These are phyloP conservation scores for Aspergillus felis DNA, from an alignment of 2,329 filamentous ascomycete genomes.

Conservation along the genomic window DNA sequence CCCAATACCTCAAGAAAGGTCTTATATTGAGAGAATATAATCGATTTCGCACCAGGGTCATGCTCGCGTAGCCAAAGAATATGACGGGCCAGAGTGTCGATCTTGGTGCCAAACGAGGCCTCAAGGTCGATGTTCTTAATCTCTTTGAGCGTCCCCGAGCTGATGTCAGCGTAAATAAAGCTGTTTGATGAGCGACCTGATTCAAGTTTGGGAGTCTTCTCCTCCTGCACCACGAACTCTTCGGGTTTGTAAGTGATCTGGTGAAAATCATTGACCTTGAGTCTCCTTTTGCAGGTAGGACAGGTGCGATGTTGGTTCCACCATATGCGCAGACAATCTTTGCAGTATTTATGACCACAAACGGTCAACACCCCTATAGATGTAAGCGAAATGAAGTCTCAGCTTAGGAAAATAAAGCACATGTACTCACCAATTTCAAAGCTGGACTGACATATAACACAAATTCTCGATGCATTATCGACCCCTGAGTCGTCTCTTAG, in stretches of 20 bases:
- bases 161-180: constrained; percentile 74
- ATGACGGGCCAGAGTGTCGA: constrained; percentile 78
- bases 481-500: constrained; percentile 59
- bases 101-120: constrained; percentile 78
- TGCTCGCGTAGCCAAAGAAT: constrained; percentile 78
- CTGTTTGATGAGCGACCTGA: constrained; percentile 33
- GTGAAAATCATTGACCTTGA: constrained; percentile 68
- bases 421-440: constrained; percentile 68
- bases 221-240: constrained; percentile 64
- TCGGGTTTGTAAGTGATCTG: constrained; percentile 80
- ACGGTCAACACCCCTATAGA: constrained; percentile 55
- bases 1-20: constrained; percentile 74
- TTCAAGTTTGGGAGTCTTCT: constrained; percentile 30
- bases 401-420: background rate
- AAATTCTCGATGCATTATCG: constrained; percentile 61
- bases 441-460: constrained; percentile 75
- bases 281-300: constrained; percentile 72
- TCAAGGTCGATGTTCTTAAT: constrained; percentile 78
- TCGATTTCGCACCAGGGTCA: constrained; percentile 82
- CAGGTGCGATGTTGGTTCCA: constrained; percentile 70
- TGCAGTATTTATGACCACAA: constrained; percentile 90
- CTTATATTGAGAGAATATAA: constrained; percentile 90
- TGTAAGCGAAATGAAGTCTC: background rate
- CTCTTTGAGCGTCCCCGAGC: constrained; percentile 64
- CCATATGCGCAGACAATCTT: constrained; percentile 80